Percentiles rank a stretch among this genome's conserved stretches.
Evolutionary conservation across 352 stramenopile species (phyloP).

Genomic region (Elongisporangium senticosum): DNA sequence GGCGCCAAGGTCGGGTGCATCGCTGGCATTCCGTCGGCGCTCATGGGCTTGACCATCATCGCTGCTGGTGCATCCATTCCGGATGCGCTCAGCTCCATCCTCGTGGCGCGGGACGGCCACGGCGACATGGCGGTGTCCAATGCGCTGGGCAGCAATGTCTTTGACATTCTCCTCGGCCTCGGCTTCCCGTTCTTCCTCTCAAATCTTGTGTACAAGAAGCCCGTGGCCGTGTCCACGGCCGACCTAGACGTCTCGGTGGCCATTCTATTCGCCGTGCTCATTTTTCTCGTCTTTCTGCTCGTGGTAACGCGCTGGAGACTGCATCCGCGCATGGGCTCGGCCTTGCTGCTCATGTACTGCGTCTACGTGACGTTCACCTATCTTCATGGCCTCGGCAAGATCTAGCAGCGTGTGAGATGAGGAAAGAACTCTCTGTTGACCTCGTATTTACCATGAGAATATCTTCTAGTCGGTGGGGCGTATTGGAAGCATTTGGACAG

Average conservation of each 20-base stretch:
- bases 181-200: slow-evolving; percentile 76
- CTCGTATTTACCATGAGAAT: not conserved
- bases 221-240: slow-evolving; percentile 35
- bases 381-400: slow-evolving; percentile 40
- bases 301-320: slow-evolving; percentile 46
- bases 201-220: slow-evolving; percentile 62
- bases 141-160: slow-evolving; percentile 81
- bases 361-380: slow-evolving; percentile 60
- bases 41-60: slow-evolving; percentile 81
- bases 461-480: not conserved
- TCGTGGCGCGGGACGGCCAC: slow-evolving; percentile 73
- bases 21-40: slow-evolving; percentile 53
- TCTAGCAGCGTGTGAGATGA: slow-evolving; percentile 16
- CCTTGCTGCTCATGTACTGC: slow-evolving; percentile 43
- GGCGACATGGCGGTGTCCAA: slow-evolving; percentile 83
- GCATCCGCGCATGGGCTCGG: slow-evolving; percentile 27
- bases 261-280: slow-evolving; percentile 57
- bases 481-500: not conserved
- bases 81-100: slow-evolving; percentile 72
- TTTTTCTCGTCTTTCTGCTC: slow-evolving; percentile 47
- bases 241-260: slow-evolving; percentile 59
- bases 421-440: not conserved
- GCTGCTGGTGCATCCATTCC: slow-evolving; percentile 74
- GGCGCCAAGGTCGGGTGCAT: slow-evolving; percentile 63
- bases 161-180: slow-evolving; percentile 77